A percentile compares a stretch with the other conserved stretches of the same genome.
These are phyloP conservation scores for Penicillium paradoxum DNA, from an alignment of 495 filamentous ascomycete genomes.

Conservation along the genomic window DNA sequence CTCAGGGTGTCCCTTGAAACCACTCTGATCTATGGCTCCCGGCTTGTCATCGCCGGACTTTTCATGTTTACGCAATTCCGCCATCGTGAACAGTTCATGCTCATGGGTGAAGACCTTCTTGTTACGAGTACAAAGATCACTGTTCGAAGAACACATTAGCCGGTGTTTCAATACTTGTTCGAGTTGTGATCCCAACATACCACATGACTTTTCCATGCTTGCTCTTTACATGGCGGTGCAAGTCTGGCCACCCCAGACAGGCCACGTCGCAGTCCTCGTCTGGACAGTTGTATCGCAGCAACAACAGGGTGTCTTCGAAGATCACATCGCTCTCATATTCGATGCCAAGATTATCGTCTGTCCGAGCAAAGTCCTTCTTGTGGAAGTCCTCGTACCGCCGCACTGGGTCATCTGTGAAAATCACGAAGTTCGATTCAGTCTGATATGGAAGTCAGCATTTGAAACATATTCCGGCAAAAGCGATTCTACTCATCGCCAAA, in stretches of 20 bases:
- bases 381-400: constrained; percentile 83
- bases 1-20: constrained; percentile 93
- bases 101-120: constrained; percentile 99
- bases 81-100: constrained; percentile 84
- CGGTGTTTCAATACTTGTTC: background rate
- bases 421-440: constrained; percentile 76
- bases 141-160: constrained; percentile 16
- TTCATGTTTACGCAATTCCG: constrained; percentile 81
- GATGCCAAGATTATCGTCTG: constrained; percentile 81
- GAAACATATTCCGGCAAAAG: background rate
- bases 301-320: constrained; percentile 75
- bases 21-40: constrained; percentile 85
- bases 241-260: constrained; percentile 86
- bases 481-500: constrained; percentile 1
- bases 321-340: constrained; percentile 83
- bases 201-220: constrained; percentile 88
- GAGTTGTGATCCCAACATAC: constrained; percentile 34
- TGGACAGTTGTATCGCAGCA: constrained; percentile 95
- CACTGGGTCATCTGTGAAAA: constrained; percentile 78
- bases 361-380: constrained; percentile 62
- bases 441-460: constrained; percentile 23
- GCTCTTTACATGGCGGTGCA: constrained; percentile 82
- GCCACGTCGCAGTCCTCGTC: constrained; percentile 80
- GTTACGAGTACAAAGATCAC: constrained; percentile 85
- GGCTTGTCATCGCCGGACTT: constrained; percentile 86